Percentiles rank a stretch among this genome's conserved stretches.
These are phyloP conservation scores for Hansfordia pulvinata DNA, from an alignment of 2,329 filamentous ascomycete genomes.

Conservation along the genomic window DNA sequence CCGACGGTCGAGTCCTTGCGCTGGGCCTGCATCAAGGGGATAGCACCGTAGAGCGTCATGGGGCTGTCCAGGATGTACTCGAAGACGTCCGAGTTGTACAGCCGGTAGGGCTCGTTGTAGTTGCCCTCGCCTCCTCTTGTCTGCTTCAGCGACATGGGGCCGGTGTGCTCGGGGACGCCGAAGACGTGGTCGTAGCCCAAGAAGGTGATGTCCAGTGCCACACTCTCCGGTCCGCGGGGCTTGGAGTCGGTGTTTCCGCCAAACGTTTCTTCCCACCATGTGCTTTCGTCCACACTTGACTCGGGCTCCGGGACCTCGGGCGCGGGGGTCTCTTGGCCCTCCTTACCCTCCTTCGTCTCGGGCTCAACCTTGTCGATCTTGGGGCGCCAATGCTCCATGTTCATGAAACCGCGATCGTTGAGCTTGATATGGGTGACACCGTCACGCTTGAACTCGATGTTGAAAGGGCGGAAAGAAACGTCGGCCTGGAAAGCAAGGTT, in stretches of 20 bases:
- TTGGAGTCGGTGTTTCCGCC: constrained; percentile 92
- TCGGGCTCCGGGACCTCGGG: no score
- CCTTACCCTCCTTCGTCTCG: constrained; percentile 37
- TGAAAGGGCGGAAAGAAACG: constrained; percentile 72
- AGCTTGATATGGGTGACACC: constrained; percentile 72
- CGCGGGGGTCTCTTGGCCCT: constrained; percentile 28
- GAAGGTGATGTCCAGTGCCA: constrained; percentile 85
- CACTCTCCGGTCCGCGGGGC: constrained; percentile 84
- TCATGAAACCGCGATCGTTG: constrained; percentile 81
- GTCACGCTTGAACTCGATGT: constrained; percentile 75
- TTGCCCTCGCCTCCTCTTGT: constrained; percentile 80
- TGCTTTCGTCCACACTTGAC: constrained; percentile 85
- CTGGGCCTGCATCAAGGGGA: constrained; percentile 96
- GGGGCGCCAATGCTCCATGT: constrained; percentile 88
- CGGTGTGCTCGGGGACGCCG: constrained; percentile 87
- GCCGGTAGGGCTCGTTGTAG: constrained; percentile 76
- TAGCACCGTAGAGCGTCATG: constrained; percentile 96
- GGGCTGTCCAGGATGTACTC: constrained; percentile 95
- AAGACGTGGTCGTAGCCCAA: constrained; percentile 85
- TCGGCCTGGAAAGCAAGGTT: constrained; percentile 65
- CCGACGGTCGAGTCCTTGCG: constrained; percentile 87
- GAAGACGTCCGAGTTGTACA: constrained; percentile 96
- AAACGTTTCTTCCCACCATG: constrained; percentile 97
- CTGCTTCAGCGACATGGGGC: constrained; percentile 75
- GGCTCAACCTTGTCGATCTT: constrained; percentile 54